phyloP scores from a whole-genome alignment of 345 rosid genomes.

The Moricandia moricandioides region DNA sequence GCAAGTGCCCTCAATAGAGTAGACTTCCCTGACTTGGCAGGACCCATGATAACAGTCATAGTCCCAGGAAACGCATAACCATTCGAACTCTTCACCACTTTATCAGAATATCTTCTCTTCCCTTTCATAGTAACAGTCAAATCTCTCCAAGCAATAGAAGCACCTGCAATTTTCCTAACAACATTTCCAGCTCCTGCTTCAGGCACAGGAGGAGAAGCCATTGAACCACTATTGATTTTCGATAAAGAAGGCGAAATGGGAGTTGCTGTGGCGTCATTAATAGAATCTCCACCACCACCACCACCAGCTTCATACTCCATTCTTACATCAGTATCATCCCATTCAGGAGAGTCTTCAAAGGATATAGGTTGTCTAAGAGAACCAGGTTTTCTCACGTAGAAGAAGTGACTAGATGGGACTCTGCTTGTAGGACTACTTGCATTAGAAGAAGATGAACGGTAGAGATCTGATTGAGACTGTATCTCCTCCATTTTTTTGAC shows the following conservation, averaged over 20 bases:
- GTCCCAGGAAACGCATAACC: conserved; percentile 98
- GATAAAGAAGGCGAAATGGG: conserved; percentile 84
- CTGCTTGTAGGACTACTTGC: conserved; percentile 98
- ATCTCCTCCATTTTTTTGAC: conserved; percentile 78
- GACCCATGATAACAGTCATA: conserved; percentile 99
- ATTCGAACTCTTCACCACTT: conserved; percentile 84
- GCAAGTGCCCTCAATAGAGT: conserved; percentile 87
- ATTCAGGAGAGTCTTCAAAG: conserved; percentile 97
- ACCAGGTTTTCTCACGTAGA: conserved; percentile 93
- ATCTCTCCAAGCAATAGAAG: conserved; percentile 92
- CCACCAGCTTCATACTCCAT: conserved; percentile 55
- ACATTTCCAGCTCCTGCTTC: conserved; percentile 45
- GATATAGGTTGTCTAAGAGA: conserved; percentile 91
- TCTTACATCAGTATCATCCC: conserved; percentile 84
- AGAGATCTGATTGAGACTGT: conserved; percentile 89
- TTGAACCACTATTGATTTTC: conserved; percentile 77
- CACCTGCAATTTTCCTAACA: conserved; percentile 79
- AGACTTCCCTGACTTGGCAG: conserved; percentile 97
- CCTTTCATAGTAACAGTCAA: conserved; percentile 87
- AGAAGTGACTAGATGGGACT: conserved; percentile 90
- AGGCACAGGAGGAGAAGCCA: conserved; percentile 75
- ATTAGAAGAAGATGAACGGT: conserved; percentile 94
- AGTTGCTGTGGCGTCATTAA: conserved; percentile 54
- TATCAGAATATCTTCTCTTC: conserved; percentile 87
- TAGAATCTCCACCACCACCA: conserved; percentile 46